Evolutionary conservation across 129 eudicot genomes (phyloP).

Genomic region (Daucus carota): DH1_v3.0 NC_030385.2:15872001-15872500

Average conservation of each 20-base stretch:
- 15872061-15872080: conserved; percentile 1
- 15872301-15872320: conserved; percentile 8
- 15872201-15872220: not conserved
- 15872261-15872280: not conserved
- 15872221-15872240: conserved; percentile 7
- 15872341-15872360: not conserved
- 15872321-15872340: not conserved
- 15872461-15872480: conserved; percentile 12
- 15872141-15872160: not conserved
- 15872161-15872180: conserved; percentile 6
- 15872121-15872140: not conserved
- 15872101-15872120: conserved; percentile 1
- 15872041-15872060: not conserved
- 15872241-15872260: conserved; percentile 1
- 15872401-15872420: conserved; percentile 1
- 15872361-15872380: not conserved
- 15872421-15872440: not conserved
- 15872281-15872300: conserved; percentile 3
- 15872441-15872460: not conserved
- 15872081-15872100: conserved; percentile 12
- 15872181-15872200: not conserved
- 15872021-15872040: conserved; percentile 3
- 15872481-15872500: conserved; percentile 7
- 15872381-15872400: conserved; percentile 1
- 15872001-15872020: conserved; percentile 13